Evolutionary conservation across 805 yeast genomes (phyloP), one percentile per base, ranked within the genome.

Genomic region (Candida taoyuanica): DNA sequence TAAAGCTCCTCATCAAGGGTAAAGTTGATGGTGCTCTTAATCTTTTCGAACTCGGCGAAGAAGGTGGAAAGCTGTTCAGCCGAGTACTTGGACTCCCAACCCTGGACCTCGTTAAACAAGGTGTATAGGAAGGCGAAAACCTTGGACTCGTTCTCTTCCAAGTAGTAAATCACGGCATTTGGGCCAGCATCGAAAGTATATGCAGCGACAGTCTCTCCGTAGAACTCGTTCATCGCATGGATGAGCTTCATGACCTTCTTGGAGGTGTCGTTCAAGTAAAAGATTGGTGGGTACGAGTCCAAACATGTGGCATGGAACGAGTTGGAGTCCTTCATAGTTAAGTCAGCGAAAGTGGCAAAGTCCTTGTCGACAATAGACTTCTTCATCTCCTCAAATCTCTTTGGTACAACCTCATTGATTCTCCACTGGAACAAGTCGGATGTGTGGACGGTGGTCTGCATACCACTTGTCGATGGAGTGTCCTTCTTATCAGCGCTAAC

Each of bases 181-280:
- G 99, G 98, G 58, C 99, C 99, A 23, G 99, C 99, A 63, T 93
- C 99, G 57, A 84, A 93, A 2, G 99, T 93, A 64, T 93, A 93
- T 27, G 98, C 98, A 11, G 96, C 98, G 39, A 91, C 72, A 11
- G 73, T 72, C 54, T 74, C 69, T 17, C 53, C 51, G 44, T 62
- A 65, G 42, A 60, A 62, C 47, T 73, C 80, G 58, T 93, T 93
- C 59, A 93, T 76, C 39, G 71, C 66, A 62, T 93, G 94, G 33
- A 88, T 74, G 35, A 85, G 68, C 51, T 82, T 84, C 47, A 89
- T 82, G 54, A 87, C 76, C 37, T 78, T 79, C 52, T 84, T 83
- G 5, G 96, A 88, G 7, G 93, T 85, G 60, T 91, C 98, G 58
- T 85, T 91, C 65, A 89, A 66, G 63, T 89, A 89, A 62, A 89